Conservation (phyloP, 306 rosid species). For the Cucurbita ficifolia region DNA sequence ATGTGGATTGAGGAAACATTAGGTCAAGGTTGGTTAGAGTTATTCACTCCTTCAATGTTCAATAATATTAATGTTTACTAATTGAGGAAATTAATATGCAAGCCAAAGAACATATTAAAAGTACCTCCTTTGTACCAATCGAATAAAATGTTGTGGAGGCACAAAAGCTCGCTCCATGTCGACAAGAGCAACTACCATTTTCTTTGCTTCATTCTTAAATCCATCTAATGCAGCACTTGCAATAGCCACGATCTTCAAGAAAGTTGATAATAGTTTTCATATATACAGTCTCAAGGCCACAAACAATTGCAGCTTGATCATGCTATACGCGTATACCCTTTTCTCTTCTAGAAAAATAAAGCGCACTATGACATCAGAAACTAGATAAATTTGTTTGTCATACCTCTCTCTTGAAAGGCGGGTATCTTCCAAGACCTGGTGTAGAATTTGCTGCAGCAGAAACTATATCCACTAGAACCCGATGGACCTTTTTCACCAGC, state of each 20-base stretch:
- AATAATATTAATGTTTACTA: not conserved
- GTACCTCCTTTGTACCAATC: constrained; percentile 94
- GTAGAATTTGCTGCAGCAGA: constrained; percentile 86
- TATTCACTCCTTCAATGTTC: not conserved
- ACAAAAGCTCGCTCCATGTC: constrained; percentile 99
- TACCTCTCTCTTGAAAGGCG: constrained; percentile 92
- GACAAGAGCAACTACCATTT: constrained; percentile 93
- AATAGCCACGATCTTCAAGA: constrained; percentile 60
- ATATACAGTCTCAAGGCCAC: not conserved
- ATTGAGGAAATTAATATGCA: not conserved
- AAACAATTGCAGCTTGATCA: not conserved
- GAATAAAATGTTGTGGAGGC: constrained; percentile 95
- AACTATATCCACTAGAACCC: constrained; percentile 83
- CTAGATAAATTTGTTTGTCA: not conserved
- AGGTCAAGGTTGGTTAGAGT: not conserved
- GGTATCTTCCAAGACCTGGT: constrained; percentile 95
- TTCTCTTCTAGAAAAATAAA: not conserved
- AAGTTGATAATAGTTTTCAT: not conserved
- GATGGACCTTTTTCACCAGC: constrained; percentile 52
- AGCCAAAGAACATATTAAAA: not conserved
- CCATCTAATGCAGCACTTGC: constrained; percentile 77
- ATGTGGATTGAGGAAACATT: not conserved
- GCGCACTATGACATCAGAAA: not conserved
- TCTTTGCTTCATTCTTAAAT: constrained; percentile 83
- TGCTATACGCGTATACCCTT: not conserved